A percentile compares a stretch with the other conserved stretches of the same genome.
These are phyloP conservation scores for Sporormia fimetaria DNA, from an alignment of 495 filamentous ascomycete species.

Conservation along the genomic window DNA sequence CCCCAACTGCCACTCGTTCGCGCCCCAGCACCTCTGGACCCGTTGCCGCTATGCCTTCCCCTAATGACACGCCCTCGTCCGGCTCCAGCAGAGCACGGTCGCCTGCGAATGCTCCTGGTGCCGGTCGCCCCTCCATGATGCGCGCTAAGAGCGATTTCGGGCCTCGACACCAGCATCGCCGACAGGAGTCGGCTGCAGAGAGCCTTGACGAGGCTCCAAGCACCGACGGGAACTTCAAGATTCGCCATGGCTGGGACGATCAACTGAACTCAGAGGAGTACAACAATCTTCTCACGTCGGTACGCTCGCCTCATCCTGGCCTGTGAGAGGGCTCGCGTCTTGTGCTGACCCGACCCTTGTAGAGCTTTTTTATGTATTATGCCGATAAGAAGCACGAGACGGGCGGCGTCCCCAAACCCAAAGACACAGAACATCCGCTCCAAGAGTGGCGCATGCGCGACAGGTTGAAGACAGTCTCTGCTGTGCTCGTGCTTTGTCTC, in stretches of 20 bases:
- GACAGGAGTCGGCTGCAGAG: constrained; percentile 2
- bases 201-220: constrained; percentile 25
- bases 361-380: constrained; percentile 98
- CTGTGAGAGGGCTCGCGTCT: neutral
- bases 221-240: constrained; percentile 30
- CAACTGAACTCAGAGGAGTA: constrained; percentile 57
- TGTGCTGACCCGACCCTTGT: constrained; percentile 14
- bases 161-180: constrained; percentile 27
- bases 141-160: constrained; percentile 65
- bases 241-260: constrained; percentile 56
- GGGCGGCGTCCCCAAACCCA: constrained; percentile 75
- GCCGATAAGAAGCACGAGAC: constrained; percentile 96
- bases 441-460: constrained; percentile 97
- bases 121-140: constrained; percentile 42
- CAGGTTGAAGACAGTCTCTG: constrained; percentile 89
- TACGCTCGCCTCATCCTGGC: constrained; percentile 26
- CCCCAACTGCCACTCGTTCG: constrained; percentile 1
- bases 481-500: constrained; percentile 83
- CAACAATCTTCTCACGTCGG: constrained; percentile 43
- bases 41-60: too few relatives aligned
- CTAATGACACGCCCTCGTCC: too few relatives aligned
- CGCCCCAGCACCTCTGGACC: constrained; percentile 19
- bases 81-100: constrained; percentile 3
- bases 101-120: constrained; percentile 1
- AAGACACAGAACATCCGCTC: constrained; percentile 47